Base-by-base conservation (phyloP, 441 rosid species). In the Eutrema salsugineum region DNA sequence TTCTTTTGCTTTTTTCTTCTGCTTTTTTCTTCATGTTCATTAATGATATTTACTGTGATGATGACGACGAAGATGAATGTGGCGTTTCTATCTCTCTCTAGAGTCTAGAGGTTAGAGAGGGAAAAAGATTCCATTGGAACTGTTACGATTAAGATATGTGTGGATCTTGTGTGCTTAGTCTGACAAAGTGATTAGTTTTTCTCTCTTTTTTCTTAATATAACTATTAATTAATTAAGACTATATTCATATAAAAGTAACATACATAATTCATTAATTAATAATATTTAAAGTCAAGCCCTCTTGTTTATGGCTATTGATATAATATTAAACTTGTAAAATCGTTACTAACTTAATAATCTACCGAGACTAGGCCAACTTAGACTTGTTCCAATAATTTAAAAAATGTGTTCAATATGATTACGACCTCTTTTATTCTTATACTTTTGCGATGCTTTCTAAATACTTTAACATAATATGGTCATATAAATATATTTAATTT, bases 101-200 rank as follows among this genome's bases (percentile, higher is more conserved):
- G 11, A 42, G 58, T 48, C 48, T 67, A 35, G 47, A 40, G 59
- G 14, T 70, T 70, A 46, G 68, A 70, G 51, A 38, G 70, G 43
- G 77, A 81, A 42, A 58, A 71, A 78, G 84, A 80, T 80, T 81
- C 83, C 85, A 60, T 78, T 84, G 71, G 82, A 78, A 67, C 80
- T 68, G 81, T 68, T 78, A 78, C 78, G 70, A 78, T 77, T 44
- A 75, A 68, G 73, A 70, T 63, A 19, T 66, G 73, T 64, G 77
- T 76, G 77, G 87, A 84, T 88, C 88, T 78, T 83, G 63, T 66
- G 76, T 73, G 76, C 70, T 44, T 43, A 56, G 65, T 61, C 83
- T 65, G 84, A 80, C 79, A 69, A 42, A 5, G 17, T 68, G 33
- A 66, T 70, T 70, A 59, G 33, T 73, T 63, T 40, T 77, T 42